Base-by-base conservation (phyloP, 495 filamentous ascomycete genomes). In the Patellaria atrata region DNA sequence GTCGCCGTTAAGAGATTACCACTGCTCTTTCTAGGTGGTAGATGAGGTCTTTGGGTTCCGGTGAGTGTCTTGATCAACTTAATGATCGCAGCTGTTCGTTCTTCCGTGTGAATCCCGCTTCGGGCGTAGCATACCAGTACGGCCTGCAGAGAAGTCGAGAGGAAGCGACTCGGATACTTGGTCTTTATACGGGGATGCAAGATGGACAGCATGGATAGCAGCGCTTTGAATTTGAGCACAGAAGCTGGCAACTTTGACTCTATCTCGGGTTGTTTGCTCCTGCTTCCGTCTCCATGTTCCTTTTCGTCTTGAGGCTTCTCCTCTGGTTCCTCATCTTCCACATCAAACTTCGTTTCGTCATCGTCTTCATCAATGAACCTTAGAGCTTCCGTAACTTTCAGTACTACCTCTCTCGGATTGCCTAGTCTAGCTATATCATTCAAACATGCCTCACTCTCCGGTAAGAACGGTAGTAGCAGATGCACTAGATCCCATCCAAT, bases 401-500 rank as follows among this genome's bases (percentile, higher is more conserved):
- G 62, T 25, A 94, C 79, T 23, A 94, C 89, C 51, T 97, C 89
- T 34, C 89, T 65, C 0, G 89, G 91, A 47, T 96, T 97, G 15
- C 89, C 89, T 31, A 86, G 59, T 7, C 76, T 65, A 13, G 91
- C 87, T 10, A 81, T 67, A 55, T 76, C 67, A 33, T 81, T 73
- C 1, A 97, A 67, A 53, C 85, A 92, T 47, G 68, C 58, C 24
- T 73, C 68, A 2, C 76, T 81, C 22, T 68, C 73, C 1, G 78
- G 75, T 1, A 94, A 54, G 46, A 76, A 70, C 12, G 79, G 75
- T 13, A 94, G 61, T 2, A 97, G 71, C 30, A 92, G 69, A 50
- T 81, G 77, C 5, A 97, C 79, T 26, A 97, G 57, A 51, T 97
- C 89, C 89, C 89, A 97, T 28, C 89, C 91, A 49, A 97, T 93